Evolutionary conservation across 768 basidiomycete genomes (phyloP), one percentile per base, ranked within the genome.

Genomic region (Chlorophyllum brunneum): DNA sequence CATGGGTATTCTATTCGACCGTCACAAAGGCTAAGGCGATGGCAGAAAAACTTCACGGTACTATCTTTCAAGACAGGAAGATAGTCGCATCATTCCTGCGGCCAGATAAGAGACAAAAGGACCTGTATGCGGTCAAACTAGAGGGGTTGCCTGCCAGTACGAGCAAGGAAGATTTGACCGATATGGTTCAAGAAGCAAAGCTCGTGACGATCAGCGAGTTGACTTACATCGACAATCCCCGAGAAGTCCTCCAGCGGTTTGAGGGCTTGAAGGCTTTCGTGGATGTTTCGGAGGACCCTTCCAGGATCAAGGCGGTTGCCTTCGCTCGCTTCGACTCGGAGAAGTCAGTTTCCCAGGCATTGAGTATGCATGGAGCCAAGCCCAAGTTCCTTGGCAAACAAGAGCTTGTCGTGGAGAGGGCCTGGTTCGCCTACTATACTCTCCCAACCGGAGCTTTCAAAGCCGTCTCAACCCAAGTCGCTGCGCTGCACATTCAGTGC

Each of bases 1-100:
- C 74, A 4, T 83, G 77, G 74, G 69, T 68, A 18, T 71, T 72
- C 54, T 84, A 80, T 58, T 22, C 62, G 4, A 68, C 68, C 2
- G 63, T 79, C 31, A 62, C 67, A 2, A 55, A 56, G n/a, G 81
- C 80, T 2, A 78, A 76, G 54, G 46, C 61, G 9, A 70, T 73
- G 41, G 74, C 68, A 5, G 58, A 58, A n/a, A 65, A 65, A 22
- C 62, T 82, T 3, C 58, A 79, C 43, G 73, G 70, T 1, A 58
- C 58, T 34, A 56, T 62, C 8, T 60, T 80, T 56, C 62, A 70
- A 11, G 74, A 73, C 10, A 66, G 71, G 20, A 67, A 63, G 44
- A 63, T 83, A 42, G 67, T 65, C 16, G 72, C 76, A 0, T 54
- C 63, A 4, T 77, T 77, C 59, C 58, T 64, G 16, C 58, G 65